Base-by-base conservation (phyloP, 345 rosid genomes). In the Crucihimalaya himalaica region DNA sequence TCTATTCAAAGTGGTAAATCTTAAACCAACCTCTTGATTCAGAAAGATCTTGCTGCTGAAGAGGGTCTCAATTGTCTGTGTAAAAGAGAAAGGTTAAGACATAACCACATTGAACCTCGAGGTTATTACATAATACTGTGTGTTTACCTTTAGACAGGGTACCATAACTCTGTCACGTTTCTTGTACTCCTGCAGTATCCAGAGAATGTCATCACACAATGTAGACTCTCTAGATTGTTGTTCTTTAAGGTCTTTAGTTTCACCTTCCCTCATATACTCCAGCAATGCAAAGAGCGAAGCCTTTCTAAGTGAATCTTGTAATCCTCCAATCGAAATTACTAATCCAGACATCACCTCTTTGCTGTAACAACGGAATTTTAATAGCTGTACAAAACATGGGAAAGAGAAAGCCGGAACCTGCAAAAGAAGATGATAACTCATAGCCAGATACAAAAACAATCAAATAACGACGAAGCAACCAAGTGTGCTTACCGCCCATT, bases 241-340 rank as follows among this genome's bases (percentile, higher is more conserved):
- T 71, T 76, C 82, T 37, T 79, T 54, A 3, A 46, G 40, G 40
- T 81, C 85, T 70, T 78, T 76, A 62, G 74, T 74, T 80, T 83
- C 86, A 67, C 54, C 80, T 10, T 83, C 83, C 56, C 32, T 25
- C 78, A 92, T 87, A 84, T 88, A 90, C 71, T 87, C 89, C 80
- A 87, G 46, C 65, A 92, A 81, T 27, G 97, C 92, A 9, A 83
- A 79, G 63, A 87, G 62, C 1, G 99, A 87, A 55, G 84, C 86
- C 74, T 87, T 84, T 74, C 86, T 79, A 75, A 92, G 84, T 34
- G 93, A 92, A 34, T 92, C 89, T 92, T 92, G 97, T 83, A 95
- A 80, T 21, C 97, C 99, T 66, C 99, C 99, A 66, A 82, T 79
- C 28, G 99, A 85, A 57, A 92, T 84, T 48, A 92, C 97, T 81